phyloP scores from a whole-genome alignment of 2,329 filamentous ascomycete species.

The Neonectria magnoliae region DNA sequence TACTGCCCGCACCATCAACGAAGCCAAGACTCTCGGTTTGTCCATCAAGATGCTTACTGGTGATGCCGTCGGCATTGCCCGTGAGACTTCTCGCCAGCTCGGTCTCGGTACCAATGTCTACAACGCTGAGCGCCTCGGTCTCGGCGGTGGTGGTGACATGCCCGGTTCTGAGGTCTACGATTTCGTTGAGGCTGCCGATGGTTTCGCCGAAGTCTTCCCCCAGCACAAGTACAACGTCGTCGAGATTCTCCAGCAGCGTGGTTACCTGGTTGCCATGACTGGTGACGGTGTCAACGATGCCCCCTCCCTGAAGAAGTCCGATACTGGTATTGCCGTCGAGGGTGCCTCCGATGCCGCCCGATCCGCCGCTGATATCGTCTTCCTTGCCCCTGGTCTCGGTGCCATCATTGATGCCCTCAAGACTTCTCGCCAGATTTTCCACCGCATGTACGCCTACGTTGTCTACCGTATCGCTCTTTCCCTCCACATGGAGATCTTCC shows the following conservation, averaged over 20 bases:
- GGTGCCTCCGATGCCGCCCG: constrained; percentile 91
- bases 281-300: constrained; percentile 96
- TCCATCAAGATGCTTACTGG: constrained; percentile 97
- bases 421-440: constrained; percentile 93
- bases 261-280: constrained; percentile 95
- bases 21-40: constrained; percentile 87
- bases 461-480: constrained; percentile 95
- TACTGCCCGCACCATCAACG: constrained; percentile 88
- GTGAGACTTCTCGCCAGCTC: constrained; percentile 90
- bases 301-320: constrained; percentile 92
- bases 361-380: constrained; percentile 92
- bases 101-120: constrained; percentile 94
- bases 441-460: constrained; percentile 96
- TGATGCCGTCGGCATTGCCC: constrained; percentile 91
- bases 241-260: constrained; percentile 92
- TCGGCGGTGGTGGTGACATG: constrained; percentile 91
- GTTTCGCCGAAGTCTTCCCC: constrained; percentile 93
- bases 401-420: constrained; percentile 94
- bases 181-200: constrained; percentile 94
- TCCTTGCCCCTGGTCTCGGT: constrained; percentile 89
- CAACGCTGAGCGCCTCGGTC: constrained; percentile 91
- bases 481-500: constrained; percentile 89
- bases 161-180: constrained; percentile 93
- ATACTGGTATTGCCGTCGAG: constrained; percentile 95
- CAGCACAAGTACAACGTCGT: constrained; percentile 84